Evolutionary conservation across 1,139 yeast species (phyloP).

Genomic region (Lodderomyces orthopsilosis): DNA sequence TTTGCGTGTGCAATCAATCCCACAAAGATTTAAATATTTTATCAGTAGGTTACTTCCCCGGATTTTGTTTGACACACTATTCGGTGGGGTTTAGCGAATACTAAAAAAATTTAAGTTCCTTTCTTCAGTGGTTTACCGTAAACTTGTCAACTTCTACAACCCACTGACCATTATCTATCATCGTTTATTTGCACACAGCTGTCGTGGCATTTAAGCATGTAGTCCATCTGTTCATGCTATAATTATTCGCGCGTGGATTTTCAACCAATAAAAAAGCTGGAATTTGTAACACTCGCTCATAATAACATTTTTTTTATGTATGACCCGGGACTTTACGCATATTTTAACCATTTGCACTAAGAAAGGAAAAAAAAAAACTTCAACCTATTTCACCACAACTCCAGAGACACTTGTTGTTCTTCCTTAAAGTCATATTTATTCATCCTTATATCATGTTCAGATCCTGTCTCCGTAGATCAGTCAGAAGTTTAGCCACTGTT

Average conservation of each 20-base stretch:
- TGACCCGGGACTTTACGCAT: constrained; percentile 4
- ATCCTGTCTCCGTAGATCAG: constrained; percentile 18
- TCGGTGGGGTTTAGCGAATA: no score
- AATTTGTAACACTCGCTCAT: constrained; percentile 1
- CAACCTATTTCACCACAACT: background rate
- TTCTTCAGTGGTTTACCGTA: no score
- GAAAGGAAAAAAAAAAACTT: background rate
- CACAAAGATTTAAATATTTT: no score
- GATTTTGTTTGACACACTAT: no score
- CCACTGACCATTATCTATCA: no score
- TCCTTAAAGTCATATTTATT: constrained; percentile 1
- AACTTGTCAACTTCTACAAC: no score
- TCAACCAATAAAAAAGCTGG: constrained; percentile 1
- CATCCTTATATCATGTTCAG: constrained; percentile 15
- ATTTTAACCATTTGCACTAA: background rate
- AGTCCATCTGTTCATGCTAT: background rate
- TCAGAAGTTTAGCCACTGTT: constrained; percentile 43
- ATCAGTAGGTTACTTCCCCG: no score
- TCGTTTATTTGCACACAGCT: no score
- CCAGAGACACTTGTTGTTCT: constrained; percentile 1
- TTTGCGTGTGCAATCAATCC: no score
- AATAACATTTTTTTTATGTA: background rate
- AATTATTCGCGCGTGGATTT: background rate
- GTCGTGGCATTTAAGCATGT: no score
- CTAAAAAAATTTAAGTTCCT: no score